A percentile compares a stretch with the other conserved stretches of the same genome.
phyloP scores from a whole-genome alignment of 257 asterid species.

The Buddleja alternifolia region DNA sequence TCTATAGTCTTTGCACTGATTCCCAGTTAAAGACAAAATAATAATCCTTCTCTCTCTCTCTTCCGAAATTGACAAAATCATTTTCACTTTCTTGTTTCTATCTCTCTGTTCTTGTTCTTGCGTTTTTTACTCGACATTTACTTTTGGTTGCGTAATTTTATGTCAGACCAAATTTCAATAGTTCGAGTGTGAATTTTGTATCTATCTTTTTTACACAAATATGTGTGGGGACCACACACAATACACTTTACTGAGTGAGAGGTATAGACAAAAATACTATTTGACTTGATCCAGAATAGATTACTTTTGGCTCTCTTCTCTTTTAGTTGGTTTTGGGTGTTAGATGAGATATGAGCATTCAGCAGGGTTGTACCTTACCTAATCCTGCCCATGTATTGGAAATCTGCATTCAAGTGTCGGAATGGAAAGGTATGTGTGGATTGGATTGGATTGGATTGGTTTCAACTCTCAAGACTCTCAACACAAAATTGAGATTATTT shows the following conservation, averaged over 20 bases:
- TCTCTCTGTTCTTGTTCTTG: not conserved
- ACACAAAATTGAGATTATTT: no score
- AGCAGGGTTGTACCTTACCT: slow-evolving; percentile 11
- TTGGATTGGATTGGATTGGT: no score
- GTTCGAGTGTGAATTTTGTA: no score
- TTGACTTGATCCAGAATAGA: no score
- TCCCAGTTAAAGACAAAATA: slow-evolving; percentile 24
- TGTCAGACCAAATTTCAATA: no score
- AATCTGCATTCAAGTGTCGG: slow-evolving; percentile 21
- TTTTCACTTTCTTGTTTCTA: not conserved
- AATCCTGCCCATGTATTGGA: slow-evolving; percentile 2
- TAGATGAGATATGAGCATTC: not conserved
- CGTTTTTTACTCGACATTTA: not conserved
- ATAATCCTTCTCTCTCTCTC: not conserved
- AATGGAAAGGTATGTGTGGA: no score
- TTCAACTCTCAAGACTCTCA: no score
- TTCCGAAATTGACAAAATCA: not conserved
- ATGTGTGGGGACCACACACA: no score
- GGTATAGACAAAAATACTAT: no score
- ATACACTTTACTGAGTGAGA: no score
- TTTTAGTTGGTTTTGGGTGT: not conserved
- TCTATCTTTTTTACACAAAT: no score
- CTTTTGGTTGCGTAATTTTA: no score
- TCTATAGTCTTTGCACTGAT: slow-evolving; percentile 20
- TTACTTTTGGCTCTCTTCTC: not conserved